Percentiles rank a stretch among this genome's conserved stretches.
phyloP scores from a whole-genome alignment of 75 land plant species.

The Pinus tabuliformis region DNA sequence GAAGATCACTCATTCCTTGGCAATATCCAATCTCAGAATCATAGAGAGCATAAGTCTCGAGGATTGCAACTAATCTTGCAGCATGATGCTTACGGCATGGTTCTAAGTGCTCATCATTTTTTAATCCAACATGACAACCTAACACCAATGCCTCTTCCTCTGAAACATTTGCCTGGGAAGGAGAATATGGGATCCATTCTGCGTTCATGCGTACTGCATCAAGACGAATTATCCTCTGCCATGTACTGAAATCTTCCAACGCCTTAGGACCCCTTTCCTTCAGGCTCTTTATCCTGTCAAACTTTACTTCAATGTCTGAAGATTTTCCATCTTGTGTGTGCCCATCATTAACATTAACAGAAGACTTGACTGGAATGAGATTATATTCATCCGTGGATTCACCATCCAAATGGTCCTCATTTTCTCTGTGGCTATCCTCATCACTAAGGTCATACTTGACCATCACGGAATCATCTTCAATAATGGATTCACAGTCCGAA shows the following conservation, averaged over 20 bases:
- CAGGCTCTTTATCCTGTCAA: constrained; percentile 21
- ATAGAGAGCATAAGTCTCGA: constrained; percentile 87
- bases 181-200: constrained; percentile 73
- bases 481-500: constrained; percentile 1
- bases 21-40: constrained; percentile 91
- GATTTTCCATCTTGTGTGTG: constrained; percentile 22
- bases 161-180: constrained; percentile 65
- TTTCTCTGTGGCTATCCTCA: constrained; percentile 3
- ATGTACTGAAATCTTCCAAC: constrained; percentile 70
- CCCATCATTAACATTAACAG: constrained; percentile 9
- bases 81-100: constrained; percentile 77
- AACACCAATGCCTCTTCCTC: constrained; percentile 38
- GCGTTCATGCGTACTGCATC: constrained; percentile 85
- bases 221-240: constrained; percentile 86
- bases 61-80: constrained; percentile 70
- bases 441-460: constrained; percentile 3
- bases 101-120: constrained; percentile 86
- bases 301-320: constrained; percentile 36
- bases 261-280: constrained; percentile 18
- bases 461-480: background rate
- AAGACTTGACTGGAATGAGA: background rate
- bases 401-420: constrained; percentile 29
- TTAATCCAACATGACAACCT: constrained; percentile 62
- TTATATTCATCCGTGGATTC: constrained; percentile 46
- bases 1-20: constrained; percentile 96